Percentiles rank a stretch among this genome's conserved stretches.
Conservation (phyloP, 306 rosid species). For the Glycyrrhiza uralensis region DNA sequence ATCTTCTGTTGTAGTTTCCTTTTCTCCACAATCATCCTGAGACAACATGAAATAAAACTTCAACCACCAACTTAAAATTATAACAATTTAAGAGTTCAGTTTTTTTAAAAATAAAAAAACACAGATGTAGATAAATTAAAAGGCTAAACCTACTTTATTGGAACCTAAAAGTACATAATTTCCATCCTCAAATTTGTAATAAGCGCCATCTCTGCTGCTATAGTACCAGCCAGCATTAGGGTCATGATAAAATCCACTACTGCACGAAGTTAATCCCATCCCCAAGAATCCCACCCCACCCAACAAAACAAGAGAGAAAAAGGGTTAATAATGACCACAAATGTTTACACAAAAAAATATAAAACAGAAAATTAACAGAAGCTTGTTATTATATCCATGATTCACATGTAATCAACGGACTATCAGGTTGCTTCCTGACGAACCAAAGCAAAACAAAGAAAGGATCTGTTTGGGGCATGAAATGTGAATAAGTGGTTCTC, state of each 20-base stretch:
- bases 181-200: slow-evolving; percentile 81
- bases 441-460: background rate
- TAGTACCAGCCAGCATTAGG: slow-evolving; percentile 91
- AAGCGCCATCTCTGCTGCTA: slow-evolving; percentile 59
- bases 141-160: slow-evolving; percentile 31
- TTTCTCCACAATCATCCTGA: slow-evolving; percentile 43
- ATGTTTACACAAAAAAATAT: background rate
- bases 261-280: slow-evolving; percentile 35
- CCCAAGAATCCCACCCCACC: background rate
- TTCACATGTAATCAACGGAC: background rate
- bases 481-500: background rate
- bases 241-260: slow-evolving; percentile 89
- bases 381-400: background rate
- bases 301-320: background rate
- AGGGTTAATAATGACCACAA: background rate
- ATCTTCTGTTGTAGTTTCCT: slow-evolving; percentile 32
- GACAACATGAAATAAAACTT: background rate
- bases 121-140: background rate
- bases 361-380: background rate
- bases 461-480: background rate
- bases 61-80: slow-evolving; percentile 15
- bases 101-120: background rate
- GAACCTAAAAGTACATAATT: slow-evolving; percentile 67
- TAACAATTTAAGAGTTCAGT: background rate
- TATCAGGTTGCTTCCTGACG: background rate